Conservation (phyloP, 106 monocot species). For the Dioscorea alata region DNA sequence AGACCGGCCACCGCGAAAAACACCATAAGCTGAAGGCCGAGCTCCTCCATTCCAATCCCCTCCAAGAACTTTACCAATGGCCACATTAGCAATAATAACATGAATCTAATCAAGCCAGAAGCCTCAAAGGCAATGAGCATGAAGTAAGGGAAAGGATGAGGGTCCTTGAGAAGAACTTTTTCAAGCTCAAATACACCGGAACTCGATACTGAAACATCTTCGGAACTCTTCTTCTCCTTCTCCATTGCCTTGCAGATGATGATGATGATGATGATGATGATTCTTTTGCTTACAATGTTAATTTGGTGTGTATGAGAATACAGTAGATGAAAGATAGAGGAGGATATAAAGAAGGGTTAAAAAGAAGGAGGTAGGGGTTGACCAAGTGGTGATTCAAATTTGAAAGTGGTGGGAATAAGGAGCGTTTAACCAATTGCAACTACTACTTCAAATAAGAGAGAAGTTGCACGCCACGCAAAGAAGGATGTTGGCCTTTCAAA, state of each 20-base stretch:
- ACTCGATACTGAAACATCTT: slow-evolving; percentile 1
- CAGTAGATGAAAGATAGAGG: too few species aligned
- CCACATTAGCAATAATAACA: slow-evolving; percentile 49
- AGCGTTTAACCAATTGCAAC: slow-evolving; percentile 1
- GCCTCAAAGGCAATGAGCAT: slow-evolving; percentile 90
- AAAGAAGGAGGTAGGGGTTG: too few species aligned
- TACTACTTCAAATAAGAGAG: not conserved
- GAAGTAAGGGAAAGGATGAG: slow-evolving; percentile 85
- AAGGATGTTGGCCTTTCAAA: not conserved
- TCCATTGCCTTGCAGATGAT: not conserved
- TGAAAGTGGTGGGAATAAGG: not conserved
- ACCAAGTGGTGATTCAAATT: too few species aligned
- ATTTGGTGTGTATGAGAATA: not conserved
- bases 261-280: not conserved
- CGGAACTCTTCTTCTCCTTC: not conserved
- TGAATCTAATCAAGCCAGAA: slow-evolving; percentile 69
- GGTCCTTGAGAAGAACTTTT: slow-evolving; percentile 49
- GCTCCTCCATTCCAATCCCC: not conserved
- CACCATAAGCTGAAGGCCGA: slow-evolving; percentile 34
- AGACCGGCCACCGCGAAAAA: slow-evolving; percentile 61
- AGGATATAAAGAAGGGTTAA: too few species aligned
- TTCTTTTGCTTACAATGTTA: not conserved
- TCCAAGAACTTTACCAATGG: slow-evolving; percentile 33
- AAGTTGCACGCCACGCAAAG: slow-evolving; percentile 2
- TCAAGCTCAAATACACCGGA: slow-evolving; percentile 60